phyloP scores from a whole-genome alignment of 139 green algal genomes.

The Trebouxia sp. region DNA sequence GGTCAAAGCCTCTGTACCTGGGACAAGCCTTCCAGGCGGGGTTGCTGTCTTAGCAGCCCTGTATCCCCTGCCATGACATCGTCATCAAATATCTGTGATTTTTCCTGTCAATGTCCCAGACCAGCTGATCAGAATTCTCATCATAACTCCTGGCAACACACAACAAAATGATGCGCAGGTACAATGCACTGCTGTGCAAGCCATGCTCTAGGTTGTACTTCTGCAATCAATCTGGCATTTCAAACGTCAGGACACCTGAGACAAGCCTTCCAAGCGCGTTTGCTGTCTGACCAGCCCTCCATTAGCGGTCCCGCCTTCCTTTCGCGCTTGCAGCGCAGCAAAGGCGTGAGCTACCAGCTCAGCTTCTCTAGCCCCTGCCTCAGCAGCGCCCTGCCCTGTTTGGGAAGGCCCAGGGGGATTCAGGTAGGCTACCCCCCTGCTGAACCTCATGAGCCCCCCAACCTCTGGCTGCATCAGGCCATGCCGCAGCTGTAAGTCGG shows the following conservation, averaged over 20 bases:
- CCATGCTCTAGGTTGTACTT: no score
- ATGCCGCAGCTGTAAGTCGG: slow-evolving; percentile 49
- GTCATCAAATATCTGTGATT: no score
- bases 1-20: no score
- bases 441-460: slow-evolving; percentile 67
- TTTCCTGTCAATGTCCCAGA: no score
- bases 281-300: slow-evolving; percentile 18
- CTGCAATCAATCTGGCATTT: no score
- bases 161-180: no score
- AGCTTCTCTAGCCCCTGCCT: slow-evolving; percentile 4
- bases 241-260: no score
- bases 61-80: no score
- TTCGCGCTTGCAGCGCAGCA: slow-evolving; percentile 52
- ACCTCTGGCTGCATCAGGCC: slow-evolving; percentile 65
- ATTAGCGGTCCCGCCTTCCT: slow-evolving; percentile 10
- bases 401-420: slow-evolving; percentile 45
- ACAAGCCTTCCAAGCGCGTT: slow-evolving; percentile 21
- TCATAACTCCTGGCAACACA: no score
- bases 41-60: slow-evolving; percentile 10
- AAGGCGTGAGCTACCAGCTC: slow-evolving; percentile 69
- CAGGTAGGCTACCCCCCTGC: slow-evolving; percentile 66
- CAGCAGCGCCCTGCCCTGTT: background rate
- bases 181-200: no score
- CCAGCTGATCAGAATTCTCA: no score
- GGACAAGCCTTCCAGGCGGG: background rate